Conservation (phyloP, 2,329 filamentous ascomycete species). For the Endoconidiophora polonica region DNA sequence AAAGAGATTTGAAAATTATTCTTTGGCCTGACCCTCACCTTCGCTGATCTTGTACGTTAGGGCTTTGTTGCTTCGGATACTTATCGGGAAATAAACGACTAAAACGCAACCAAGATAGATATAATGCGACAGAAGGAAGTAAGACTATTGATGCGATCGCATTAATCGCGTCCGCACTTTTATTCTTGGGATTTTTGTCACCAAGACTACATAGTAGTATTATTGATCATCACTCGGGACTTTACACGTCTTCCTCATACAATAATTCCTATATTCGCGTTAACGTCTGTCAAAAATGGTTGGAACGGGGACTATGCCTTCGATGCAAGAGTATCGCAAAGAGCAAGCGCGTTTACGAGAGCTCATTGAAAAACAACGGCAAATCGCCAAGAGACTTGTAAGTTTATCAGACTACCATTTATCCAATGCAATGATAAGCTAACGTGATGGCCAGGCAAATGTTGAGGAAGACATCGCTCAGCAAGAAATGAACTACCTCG, state of each 20-base stretch:
- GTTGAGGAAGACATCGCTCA: conserved; percentile 68
- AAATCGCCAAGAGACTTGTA: conserved; percentile 24
- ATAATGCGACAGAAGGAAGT: no score
- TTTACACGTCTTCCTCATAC: no score
- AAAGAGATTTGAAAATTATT: no score
- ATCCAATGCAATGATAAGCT: conserved; percentile 6
- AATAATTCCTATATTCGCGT: no score
- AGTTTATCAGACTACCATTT: conserved; percentile 9
- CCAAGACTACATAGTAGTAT: neutral
- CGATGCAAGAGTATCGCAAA: conserved; percentile 32
- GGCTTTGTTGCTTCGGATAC: no score
- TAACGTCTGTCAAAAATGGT: conserved; percentile 5
- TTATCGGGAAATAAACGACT: no score
- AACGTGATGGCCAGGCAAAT: conserved; percentile 19
- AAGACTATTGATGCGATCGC: no score
- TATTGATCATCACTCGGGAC: neutral
- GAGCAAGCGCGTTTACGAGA: conserved; percentile 32
- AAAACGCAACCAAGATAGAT: no score
- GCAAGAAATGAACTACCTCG: conserved; percentile 75
- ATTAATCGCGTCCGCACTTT: no score
- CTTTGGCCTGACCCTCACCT: no score
- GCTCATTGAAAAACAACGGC: conserved; percentile 27
- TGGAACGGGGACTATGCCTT: conserved; percentile 19
- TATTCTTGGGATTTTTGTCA: no score
- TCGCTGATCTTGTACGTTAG: no score